These are phyloP conservation scores for Chaetothyriales sp. DNA, from an alignment of 2,329 filamentous ascomycete genomes.

Conservation along the genomic window DNA sequence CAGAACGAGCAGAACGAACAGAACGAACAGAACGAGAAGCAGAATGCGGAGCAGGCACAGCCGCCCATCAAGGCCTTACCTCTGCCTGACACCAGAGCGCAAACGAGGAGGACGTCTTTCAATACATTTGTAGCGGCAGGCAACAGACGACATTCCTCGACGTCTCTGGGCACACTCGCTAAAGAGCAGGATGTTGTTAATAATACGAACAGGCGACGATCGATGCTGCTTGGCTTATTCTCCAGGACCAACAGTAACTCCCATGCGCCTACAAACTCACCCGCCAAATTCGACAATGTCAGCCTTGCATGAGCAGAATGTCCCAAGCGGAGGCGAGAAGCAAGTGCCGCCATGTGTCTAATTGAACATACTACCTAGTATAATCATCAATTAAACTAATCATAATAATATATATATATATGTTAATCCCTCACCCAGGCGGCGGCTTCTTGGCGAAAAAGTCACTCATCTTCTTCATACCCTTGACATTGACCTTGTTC, in stretches of 20 bases:
- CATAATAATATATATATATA: too few relatives aligned
- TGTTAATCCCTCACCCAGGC: not conserved
- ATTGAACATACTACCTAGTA: too few relatives aligned
- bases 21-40: not conserved
- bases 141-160: not conserved
- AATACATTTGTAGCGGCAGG: not conserved
- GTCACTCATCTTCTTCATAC: constrained; percentile 93
- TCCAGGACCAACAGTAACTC: not conserved
- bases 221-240: not conserved
- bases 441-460: constrained; percentile 61
- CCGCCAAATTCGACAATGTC: not conserved
- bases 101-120: not conserved
- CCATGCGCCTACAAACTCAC: not conserved
- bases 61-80: not conserved
- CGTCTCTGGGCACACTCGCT: not conserved
- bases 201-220: not conserved
- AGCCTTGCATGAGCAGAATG: not conserved
- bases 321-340: not conserved
- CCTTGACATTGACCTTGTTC: constrained; percentile 75
- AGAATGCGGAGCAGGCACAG: not conserved
- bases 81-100: not conserved
- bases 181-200: not conserved
- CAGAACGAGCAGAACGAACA: not conserved
- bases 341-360: too few relatives aligned
- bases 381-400: too few relatives aligned